These are phyloP conservation scores for Trichoderma reesei DNA, from an alignment of 495 filamentous ascomycete genomes.

Conservation along the genomic window DNA sequence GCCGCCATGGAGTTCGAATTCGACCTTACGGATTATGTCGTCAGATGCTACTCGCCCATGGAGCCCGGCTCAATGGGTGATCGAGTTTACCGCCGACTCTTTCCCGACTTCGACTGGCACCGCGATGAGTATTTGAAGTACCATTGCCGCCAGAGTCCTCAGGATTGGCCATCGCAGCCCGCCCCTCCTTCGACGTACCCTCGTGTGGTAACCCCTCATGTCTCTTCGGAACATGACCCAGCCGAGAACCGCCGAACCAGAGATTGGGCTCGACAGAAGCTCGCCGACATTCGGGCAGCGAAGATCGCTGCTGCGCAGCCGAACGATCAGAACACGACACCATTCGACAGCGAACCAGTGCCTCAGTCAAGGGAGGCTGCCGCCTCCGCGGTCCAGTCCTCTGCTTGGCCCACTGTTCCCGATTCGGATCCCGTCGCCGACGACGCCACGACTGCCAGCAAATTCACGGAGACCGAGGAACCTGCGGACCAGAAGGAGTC, in stretches of 20 bases:
- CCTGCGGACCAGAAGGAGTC: not conserved
- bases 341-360: not conserved
- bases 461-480: not conserved
- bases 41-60: constrained; percentile 6
- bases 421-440: not conserved
- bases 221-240: too few relatives aligned
- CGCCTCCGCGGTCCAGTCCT: not conserved
- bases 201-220: too few relatives aligned
- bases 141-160: too few relatives aligned
- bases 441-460: not conserved
- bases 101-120: too few relatives aligned
- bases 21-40: constrained; percentile 2
- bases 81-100: not conserved
- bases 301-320: not conserved
- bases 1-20: constrained; percentile 4
- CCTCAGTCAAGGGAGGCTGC: not conserved
- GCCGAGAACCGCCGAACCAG: too few relatives aligned
- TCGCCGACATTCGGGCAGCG: not conserved
- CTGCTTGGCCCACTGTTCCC: constrained; percentile 1
- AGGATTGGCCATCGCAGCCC: too few relatives aligned
- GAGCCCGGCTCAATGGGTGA: not conserved
- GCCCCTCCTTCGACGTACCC: not conserved
- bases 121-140: too few relatives aligned
- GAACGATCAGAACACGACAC: not conserved
- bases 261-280: too few relatives aligned